A percentile compares a stretch with the other conserved stretches of the same genome.
These are phyloP conservation scores for Podila clonocystis DNA, from an alignment of 192 early-diverging fungal species.

Conservation along the genomic window DNA sequence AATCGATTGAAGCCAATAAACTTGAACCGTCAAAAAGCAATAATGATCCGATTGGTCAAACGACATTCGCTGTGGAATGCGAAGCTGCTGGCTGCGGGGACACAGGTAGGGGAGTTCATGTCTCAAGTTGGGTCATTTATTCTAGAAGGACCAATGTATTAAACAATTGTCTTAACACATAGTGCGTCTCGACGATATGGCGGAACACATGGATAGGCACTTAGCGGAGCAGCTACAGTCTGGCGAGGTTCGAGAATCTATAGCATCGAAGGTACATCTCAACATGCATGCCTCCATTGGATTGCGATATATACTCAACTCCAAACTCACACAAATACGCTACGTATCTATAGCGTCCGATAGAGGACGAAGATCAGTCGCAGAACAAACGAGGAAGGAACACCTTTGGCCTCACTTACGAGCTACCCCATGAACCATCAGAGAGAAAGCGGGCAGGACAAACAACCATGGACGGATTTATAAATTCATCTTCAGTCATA, in stretches of 20 bases:
- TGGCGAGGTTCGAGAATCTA: background rate
- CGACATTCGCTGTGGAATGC: conserved; percentile 24
- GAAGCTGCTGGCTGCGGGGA: conserved; percentile 25
- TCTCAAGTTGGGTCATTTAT: no score
- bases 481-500: background rate
- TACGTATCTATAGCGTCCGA: background rate
- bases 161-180: background rate
- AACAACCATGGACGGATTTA: conserved; percentile 45
- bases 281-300: no score
- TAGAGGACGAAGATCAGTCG: background rate
- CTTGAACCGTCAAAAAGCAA: background rate
- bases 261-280: conserved; percentile 1
- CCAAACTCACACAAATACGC: background rate
- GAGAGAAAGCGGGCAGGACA: conserved; percentile 14
- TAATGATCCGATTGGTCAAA: background rate
- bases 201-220: conserved; percentile 41
- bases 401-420: background rate
- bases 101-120: conserved; percentile 13
- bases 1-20: background rate
- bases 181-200: conserved; percentile 38
- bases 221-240: conserved; percentile 32
- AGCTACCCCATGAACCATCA: background rate
- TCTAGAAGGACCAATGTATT: background rate
- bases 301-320: no score
- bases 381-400: background rate